Evolutionary conservation across 495 filamentous ascomycete species (phyloP), one percentile per base, ranked within the genome.

Genomic region (Immersiella caudata): DNA sequence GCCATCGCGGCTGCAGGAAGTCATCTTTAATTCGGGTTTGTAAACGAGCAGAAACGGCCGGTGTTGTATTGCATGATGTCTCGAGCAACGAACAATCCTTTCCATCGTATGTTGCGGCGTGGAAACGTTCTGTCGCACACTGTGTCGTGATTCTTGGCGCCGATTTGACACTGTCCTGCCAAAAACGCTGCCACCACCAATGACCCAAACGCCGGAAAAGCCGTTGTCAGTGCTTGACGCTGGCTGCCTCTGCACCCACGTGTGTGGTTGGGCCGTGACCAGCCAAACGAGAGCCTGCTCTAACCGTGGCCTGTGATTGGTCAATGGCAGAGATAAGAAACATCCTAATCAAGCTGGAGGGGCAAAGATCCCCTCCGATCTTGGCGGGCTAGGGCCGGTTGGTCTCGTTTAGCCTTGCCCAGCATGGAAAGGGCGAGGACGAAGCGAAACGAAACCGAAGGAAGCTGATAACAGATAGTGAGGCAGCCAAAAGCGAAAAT

Each of bases 291-390:
- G 51, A 40, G 50, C 49, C 25, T 64, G 62, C 51, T 16, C n/a
- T n/a, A 26, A 27, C 52, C 29, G n/a, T 21, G 51, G 1, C 7
- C 20, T 21, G 4, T 49, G 29, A 65, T 65, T 65, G 63, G 63
- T 33, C 63, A 65, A 65, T 65, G 51, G 51, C 16, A 57, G 52
- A 65, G 63, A 65, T 65, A 65, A 65, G 52, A 26, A 24, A 58
- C n/a, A 57, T 24, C 9, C 63, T 7, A 64, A 26, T n/a, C 62
- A 49, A 65, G 27, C 63, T 65, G 29, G 63, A 65, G 63, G 63
- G 52, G 63, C 51, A 40, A 58, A 64, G 26, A 64, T 52, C 14
- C n/a, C 8, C 20, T 22, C 21, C 20, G 29, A 22, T 11, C 51
- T 57, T 65, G 63, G 63, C 52, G 52, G 51, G 21, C 26, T 25